phyloP scores from a whole-genome alignment of 495 filamentous ascomycete species.

The Podospora sp. region DNA sequence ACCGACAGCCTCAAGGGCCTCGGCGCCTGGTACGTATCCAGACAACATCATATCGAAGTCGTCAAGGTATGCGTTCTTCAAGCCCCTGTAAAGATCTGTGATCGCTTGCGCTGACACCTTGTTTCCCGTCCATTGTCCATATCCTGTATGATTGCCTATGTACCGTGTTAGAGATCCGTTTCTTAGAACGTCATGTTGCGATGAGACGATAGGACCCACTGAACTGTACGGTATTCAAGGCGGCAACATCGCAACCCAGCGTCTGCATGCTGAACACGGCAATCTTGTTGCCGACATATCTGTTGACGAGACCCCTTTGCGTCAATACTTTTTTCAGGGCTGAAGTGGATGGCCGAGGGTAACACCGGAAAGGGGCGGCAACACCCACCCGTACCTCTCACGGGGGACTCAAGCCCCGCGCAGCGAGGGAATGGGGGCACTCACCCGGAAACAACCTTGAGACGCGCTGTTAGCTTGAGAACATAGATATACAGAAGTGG shows the following conservation, averaged over 20 bases:
- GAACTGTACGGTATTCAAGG: constrained; percentile 94
- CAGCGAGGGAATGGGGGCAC: constrained; percentile 30
- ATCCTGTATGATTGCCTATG: constrained; percentile 90
- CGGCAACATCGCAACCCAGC: constrained; percentile 88
- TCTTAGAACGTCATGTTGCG: constrained; percentile 1
- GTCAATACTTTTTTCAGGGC: neutral
- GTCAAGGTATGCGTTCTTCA: constrained; percentile 77
- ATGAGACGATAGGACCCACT: constrained; percentile 52
- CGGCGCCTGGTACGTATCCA: constrained; percentile 86
- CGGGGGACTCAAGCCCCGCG: neutral
- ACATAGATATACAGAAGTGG: constrained; percentile 22
- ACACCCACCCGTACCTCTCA: neutral
- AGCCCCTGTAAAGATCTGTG: constrained; percentile 77
- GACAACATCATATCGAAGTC: constrained; percentile 92
- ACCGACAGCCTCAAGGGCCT: constrained; percentile 80
- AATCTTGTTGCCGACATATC: constrained; percentile 97
- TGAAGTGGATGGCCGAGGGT: neutral
- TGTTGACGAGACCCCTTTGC: constrained; percentile 38
- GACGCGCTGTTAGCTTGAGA: constrained; percentile 37
- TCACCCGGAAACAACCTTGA: constrained; percentile 79
- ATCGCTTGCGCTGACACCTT: constrained; percentile 80
- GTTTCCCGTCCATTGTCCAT: constrained; percentile 82
- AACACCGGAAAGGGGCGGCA: constrained; percentile 15
- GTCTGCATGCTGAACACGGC: constrained; percentile 90
- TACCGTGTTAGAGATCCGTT: constrained; percentile 9